Percentiles rank a stretch among this genome's conserved stretches.
Conservation (phyloP, 164 flowering plant genomes). For the Annona squamosa region DNA sequence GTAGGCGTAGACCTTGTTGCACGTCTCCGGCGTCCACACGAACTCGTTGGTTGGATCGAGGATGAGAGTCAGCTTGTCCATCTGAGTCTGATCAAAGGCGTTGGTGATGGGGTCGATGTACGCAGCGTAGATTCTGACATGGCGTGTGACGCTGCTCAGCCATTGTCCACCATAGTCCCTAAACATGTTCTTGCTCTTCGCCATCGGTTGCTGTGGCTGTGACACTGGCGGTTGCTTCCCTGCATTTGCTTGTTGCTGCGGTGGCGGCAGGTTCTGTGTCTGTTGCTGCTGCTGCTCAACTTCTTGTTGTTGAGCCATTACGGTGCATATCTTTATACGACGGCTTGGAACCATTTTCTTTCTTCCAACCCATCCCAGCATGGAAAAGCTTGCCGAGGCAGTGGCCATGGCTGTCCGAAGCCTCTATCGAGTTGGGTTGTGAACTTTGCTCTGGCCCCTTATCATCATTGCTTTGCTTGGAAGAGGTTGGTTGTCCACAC, state of each 20-base stretch:
- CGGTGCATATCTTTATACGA: background rate
- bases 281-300: background rate
- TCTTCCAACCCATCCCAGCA: conserved; percentile 3
- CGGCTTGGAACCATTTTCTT: background rate
- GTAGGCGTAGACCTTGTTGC: conserved; percentile 58
- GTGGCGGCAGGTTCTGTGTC: background rate
- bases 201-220: conserved; percentile 1
- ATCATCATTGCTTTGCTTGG: background rate
- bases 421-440: background rate
- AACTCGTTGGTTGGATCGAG: conserved; percentile 83
- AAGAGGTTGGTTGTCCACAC: background rate
- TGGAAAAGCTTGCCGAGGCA: conserved; percentile 4
- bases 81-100: conserved; percentile 84
- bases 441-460: background rate
- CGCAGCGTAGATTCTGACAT: conserved; percentile 79
- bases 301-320: conserved; percentile 5
- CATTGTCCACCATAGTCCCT: conserved; percentile 77
- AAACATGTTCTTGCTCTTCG: conserved; percentile 63
- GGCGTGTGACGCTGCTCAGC: conserved; percentile 72
- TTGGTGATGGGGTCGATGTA: conserved; percentile 73
- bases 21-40: conserved; percentile 69
- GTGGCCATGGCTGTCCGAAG: conserved; percentile 5
- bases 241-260: background rate
- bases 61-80: conserved; percentile 80
- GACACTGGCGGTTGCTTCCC: background rate